Conservation (phyloP, 2,329 filamentous ascomycete species). For the Leptosphaerulina australis region DNA sequence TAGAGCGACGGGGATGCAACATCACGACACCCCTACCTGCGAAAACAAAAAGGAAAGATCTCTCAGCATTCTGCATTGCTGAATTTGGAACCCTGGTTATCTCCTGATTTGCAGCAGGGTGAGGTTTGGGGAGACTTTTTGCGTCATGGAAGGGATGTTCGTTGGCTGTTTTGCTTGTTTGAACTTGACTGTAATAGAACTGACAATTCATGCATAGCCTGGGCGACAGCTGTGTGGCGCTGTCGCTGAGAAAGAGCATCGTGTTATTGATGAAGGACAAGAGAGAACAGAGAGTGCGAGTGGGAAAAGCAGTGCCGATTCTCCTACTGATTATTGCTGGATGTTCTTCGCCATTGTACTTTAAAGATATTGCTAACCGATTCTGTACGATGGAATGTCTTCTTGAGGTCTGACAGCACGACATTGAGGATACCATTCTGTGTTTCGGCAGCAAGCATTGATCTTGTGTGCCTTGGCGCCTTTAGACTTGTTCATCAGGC, state of each 20-base stretch:
- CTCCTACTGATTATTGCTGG: no score
- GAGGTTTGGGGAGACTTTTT: not conserved
- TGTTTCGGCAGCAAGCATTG: conserved; percentile 26
- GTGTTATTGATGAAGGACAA: not conserved
- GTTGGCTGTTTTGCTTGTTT: conserved; percentile 37
- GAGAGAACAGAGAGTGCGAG: not conserved
- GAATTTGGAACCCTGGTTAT: conserved; percentile 6
- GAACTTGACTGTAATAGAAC: conserved; percentile 32
- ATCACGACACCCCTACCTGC: not conserved
- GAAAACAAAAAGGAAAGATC: not conserved
- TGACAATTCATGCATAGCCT: conserved; percentile 24
- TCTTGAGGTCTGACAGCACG: not conserved
- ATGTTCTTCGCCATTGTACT: no score
- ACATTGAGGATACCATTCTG: conserved; percentile 1
- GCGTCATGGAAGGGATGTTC: not conserved
- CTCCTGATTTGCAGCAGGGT: not conserved
- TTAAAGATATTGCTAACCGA: no score
- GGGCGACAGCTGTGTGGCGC: conserved; percentile 18
- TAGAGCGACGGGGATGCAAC: conserved; percentile 30
- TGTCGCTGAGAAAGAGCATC: not conserved
- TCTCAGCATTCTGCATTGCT: conserved; percentile 7
- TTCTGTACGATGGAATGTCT: not conserved
- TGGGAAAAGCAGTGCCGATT: not conserved
- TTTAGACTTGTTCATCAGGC: conserved; percentile 19
- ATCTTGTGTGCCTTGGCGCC: conserved; percentile 29